Percentiles rank a stretch among this genome's conserved stretches.
These are phyloP conservation scores for Candida sanyiensis DNA, from an alignment of 805 yeast genomes.

Conservation along the genomic window DNA sequence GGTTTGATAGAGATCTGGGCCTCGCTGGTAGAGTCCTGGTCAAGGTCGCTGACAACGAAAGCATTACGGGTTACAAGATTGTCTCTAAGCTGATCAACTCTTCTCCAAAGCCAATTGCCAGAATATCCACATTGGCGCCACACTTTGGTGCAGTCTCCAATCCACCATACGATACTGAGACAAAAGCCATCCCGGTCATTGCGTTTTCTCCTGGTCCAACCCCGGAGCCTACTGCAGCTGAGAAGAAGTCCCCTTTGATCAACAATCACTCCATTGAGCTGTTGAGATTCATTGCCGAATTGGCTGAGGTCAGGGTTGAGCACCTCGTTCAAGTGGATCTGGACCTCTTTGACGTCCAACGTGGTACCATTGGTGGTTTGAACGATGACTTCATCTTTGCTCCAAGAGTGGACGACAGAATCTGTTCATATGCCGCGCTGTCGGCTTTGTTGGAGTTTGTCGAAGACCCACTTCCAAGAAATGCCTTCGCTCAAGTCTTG, in stretches of 20 bases:
- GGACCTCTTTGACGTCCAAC: slow-evolving; percentile 77
- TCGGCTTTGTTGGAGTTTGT: slow-evolving; percentile 47
- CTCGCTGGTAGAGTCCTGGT: slow-evolving; percentile 73
- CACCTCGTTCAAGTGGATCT: slow-evolving; percentile 68
- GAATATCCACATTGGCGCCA: slow-evolving; percentile 80
- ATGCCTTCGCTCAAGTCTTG: slow-evolving; percentile 52
- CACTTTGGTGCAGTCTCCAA: slow-evolving; percentile 71
- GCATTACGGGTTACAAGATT: slow-evolving; percentile 29
- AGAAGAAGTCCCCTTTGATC: slow-evolving; percentile 55
- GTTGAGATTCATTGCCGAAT: slow-evolving; percentile 60
- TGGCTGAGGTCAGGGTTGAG: slow-evolving; percentile 52
- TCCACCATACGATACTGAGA: slow-evolving; percentile 73
- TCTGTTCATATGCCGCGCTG: slow-evolving; percentile 72
- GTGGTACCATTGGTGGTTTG: slow-evolving; percentile 73
- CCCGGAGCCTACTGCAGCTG: slow-evolving; percentile 52
- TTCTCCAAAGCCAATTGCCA: slow-evolving; percentile 66
- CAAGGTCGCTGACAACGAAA: slow-evolving; percentile 30
- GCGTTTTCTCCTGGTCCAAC: slow-evolving; percentile 43
- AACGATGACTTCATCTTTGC: slow-evolving; percentile 71
- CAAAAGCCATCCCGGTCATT: slow-evolving; percentile 71
- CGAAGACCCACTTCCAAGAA: slow-evolving; percentile 30
- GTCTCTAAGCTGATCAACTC: slow-evolving; percentile 46
- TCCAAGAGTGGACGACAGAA: slow-evolving; percentile 81
- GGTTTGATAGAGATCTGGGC: slow-evolving; percentile 88
- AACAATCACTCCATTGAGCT: slow-evolving; percentile 65